Base-by-base conservation (phyloP, 2,329 filamentous ascomycete genomes). In the Fusarium cicatricum region DNA sequence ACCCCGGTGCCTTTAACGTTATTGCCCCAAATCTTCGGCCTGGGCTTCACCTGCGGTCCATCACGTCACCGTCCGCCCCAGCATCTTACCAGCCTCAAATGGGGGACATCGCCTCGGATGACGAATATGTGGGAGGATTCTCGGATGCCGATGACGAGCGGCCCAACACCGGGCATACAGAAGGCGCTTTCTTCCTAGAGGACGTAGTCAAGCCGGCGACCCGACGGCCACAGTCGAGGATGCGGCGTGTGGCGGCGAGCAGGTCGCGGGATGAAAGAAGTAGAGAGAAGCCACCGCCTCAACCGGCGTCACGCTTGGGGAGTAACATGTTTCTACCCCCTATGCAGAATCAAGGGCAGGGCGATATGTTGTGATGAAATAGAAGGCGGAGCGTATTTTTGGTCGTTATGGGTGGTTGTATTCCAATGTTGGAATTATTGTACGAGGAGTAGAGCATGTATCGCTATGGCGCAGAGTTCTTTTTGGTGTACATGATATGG, bases 31-130 rank as follows among this genome's bases (percentile, higher is more conserved):
- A 40, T 10, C 71, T 75, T 8, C 81, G 92, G 5, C 90, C 91
- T 1, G 84, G 83, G 3, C 78, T 96, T 16, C 93, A 97, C 71
- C 84, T 86, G 6, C 87, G 94, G 15, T 96, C 92, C 11, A 85
- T 96, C 45, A 97, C 94, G 0, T 96, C 91, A 0, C 93, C 94
- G 1, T 85, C 85, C 8, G 79, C 83, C 6, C 79, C 85, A 11
- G 75, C 81, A 6, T 82, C 81, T 8, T 82, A 84, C 65, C 80
- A 86, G 58, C 73, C 79, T 11, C 81, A 81, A 29, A 79, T 85
- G 49, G 81, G 80, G 32, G 86, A 90, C 11, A 82, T 90, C 42
- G 79, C 87, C 3, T 91, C 89, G 0, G 90, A 96, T 53, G 92
- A 96, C 52, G 92, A 97, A 64, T 80, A 83, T 37, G 79, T 81